Evolutionary conservation across 148 eudicot genomes (phyloP), one percentile per base, ranked within the genome.

Genomic region (Hydrangea macrophylla): DNA sequence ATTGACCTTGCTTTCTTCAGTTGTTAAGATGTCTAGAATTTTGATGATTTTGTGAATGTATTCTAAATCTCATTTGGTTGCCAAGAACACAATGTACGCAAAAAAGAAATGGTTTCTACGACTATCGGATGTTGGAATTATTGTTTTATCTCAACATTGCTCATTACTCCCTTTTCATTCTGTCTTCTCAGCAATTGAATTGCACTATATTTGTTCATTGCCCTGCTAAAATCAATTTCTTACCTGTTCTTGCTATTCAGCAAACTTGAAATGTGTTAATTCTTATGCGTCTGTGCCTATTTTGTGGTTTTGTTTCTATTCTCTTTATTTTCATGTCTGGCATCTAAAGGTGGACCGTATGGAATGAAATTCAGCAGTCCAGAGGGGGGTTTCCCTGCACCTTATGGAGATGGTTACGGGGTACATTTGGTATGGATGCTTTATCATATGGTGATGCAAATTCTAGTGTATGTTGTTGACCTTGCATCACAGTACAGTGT

Each of bases 361-460:
- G 89, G 92, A 75, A 76, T 85, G 86, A 80, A 74, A 58, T 82
- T 71, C 71, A 75, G 78, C 61, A 82, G 86, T 31, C 68, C 82
- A 15, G 92, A 86, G 56, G 84, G 77, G 35, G 81, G 84, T 68
- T 83, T 73, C 72, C 77, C 83, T 57, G 78, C 84, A 60, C 80
- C 87, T 65, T 93, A 86, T 73, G 89, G 94, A 54, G 85, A 88
- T 71, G 86, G 84, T 70, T 93, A 90, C 75, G 84, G 86, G 59
- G 68, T 42, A 76, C 92, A 77, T 69, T 75, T 82, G 96, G 98
- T 93, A 82, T 74, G 75, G 64, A 33, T 65, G 51, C 66, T 55
- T 73, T 45, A 65, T 31, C 12, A 22, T 28, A 40, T 61, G 39
- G 31, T 15, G 18, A 20, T 35, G 13, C 39, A 40, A 20, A 40